Evolutionary conservation across 129 eudicot genomes (phyloP).

Genomic region (Ambrosia artemisiifolia): DNA sequence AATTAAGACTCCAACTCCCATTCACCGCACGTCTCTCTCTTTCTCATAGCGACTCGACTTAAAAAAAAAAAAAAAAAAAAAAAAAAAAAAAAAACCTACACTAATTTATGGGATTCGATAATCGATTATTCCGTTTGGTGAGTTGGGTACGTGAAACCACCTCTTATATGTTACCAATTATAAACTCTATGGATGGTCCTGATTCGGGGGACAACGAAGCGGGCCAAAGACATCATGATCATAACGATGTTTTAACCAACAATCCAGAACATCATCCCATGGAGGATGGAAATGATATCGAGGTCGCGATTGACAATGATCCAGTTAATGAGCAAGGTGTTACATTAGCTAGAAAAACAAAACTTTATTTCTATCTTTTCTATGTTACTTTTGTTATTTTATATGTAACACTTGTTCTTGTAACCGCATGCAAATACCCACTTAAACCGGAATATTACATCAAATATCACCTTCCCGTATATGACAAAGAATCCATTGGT

Average conservation of each 20-base stretch:
- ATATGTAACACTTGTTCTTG: neutral
- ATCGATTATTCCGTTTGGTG: neutral
- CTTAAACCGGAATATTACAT: constrained; percentile 3
- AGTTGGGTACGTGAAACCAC: neutral
- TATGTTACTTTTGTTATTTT: constrained; percentile 1
- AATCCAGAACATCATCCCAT: neutral
- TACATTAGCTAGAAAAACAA: neutral
- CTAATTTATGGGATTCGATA: neutral
- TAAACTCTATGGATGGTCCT: neutral
- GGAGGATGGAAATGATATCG: neutral
- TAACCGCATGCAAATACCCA: constrained; percentile 15
- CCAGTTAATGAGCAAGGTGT: neutral
- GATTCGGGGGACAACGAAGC: neutral
- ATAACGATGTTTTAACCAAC: neutral
- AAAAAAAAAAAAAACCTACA: neutral
- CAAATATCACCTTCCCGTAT: neutral
- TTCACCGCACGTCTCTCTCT: neutral
- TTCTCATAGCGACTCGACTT: neutral
- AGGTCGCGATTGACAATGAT: neutral
- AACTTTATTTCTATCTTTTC: constrained; percentile 8
- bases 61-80: too few relatives aligned
- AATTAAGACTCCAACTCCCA: too few relatives aligned
- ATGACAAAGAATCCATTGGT: neutral
- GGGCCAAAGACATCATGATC: neutral
- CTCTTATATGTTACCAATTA: constrained; percentile 1